phyloP scores from a whole-genome alignment of 169 alveolate species.

The Cryptosporidium tyzzeri region DNA sequence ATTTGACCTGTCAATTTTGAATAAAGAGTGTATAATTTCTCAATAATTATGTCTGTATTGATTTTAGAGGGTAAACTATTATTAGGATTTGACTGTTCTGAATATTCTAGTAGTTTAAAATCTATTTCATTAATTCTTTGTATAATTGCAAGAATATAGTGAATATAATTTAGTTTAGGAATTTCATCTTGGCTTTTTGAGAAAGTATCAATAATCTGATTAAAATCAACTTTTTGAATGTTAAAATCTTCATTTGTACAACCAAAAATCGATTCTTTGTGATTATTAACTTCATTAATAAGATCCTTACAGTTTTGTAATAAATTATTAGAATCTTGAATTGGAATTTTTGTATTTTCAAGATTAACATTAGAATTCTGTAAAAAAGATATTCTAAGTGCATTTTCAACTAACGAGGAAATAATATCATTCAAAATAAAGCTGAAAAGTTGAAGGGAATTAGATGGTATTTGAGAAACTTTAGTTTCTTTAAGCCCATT shows the following conservation, averaged over 20 bases:
- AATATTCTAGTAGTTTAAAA: neutral
- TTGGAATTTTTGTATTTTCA: neutral
- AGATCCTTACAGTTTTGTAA: neutral
- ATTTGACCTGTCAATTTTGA: slow-evolving; percentile 44
- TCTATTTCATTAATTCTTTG: slow-evolving; percentile 44
- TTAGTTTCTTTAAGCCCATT: slow-evolving; percentile 63
- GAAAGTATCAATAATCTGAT: slow-evolving; percentile 18
- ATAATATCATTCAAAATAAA: slow-evolving; percentile 59
- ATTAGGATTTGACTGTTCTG: neutral
- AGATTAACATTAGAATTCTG: neutral
- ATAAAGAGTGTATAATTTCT: slow-evolving; percentile 2
- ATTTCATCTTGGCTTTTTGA: slow-evolving; percentile 3
- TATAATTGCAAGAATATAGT: slow-evolving; percentile 37
- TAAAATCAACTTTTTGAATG: slow-evolving; percentile 9
- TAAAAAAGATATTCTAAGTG: slow-evolving; percentile 17
- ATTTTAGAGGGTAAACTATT: neutral
- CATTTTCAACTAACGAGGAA: slow-evolving; percentile 61
- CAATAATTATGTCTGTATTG: neutral
- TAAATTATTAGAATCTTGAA: neutral
- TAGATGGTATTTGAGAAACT: slow-evolving; percentile 68
- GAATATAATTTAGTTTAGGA: slow-evolving; percentile 41
- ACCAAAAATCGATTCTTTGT: slow-evolving; percentile 2
- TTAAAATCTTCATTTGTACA: neutral
- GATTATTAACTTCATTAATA: neutral
- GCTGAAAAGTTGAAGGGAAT: slow-evolving; percentile 58